A percentile compares a stretch with the other conserved stretches of the same genome.
phyloP scores from a whole-genome alignment of 371 early-diverging fungal species.

The Chytridium lagenaria region DNA sequence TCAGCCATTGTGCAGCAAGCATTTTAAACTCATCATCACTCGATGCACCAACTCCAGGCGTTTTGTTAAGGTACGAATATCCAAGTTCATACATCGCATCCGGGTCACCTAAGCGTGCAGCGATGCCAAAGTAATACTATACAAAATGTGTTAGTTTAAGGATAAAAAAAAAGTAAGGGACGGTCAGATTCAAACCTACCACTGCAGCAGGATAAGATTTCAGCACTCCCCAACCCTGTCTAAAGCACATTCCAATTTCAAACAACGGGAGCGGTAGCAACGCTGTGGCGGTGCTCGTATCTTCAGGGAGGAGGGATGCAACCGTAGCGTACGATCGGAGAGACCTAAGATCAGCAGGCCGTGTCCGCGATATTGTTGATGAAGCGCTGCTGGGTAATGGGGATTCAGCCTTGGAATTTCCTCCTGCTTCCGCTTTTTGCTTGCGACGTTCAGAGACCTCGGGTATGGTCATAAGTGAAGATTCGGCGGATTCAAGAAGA shows the following conservation, averaged over 20 bases:
- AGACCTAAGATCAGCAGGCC: neutral
- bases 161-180: neutral
- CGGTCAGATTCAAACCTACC: neutral
- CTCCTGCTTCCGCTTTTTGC: neutral
- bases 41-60: neutral
- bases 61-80: slow-evolving; percentile 27
- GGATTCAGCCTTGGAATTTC: neutral
- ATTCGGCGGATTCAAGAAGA: slow-evolving; percentile 22
- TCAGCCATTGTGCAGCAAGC: slow-evolving; percentile 43
- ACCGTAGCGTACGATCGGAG: neutral
- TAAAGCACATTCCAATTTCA: slow-evolving; percentile 44
- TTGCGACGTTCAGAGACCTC: slow-evolving; percentile 7
- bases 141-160: neutral
- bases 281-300: slow-evolving; percentile 9
- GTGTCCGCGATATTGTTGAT: neutral
- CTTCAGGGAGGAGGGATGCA: slow-evolving; percentile 3
- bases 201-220: slow-evolving; percentile 33
- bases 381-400: no score
- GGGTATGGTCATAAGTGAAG: slow-evolving; percentile 21
- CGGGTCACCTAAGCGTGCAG: slow-evolving; percentile 40
- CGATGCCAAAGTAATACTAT: slow-evolving; percentile 34
- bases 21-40: neutral
- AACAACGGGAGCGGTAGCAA: slow-evolving; percentile 45
- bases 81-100: slow-evolving; percentile 38
- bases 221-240: slow-evolving; percentile 44